Conservation (phyloP, 2,329 filamentous ascomycete genomes). For the Phaeophleospora eucalypticola region DNA sequence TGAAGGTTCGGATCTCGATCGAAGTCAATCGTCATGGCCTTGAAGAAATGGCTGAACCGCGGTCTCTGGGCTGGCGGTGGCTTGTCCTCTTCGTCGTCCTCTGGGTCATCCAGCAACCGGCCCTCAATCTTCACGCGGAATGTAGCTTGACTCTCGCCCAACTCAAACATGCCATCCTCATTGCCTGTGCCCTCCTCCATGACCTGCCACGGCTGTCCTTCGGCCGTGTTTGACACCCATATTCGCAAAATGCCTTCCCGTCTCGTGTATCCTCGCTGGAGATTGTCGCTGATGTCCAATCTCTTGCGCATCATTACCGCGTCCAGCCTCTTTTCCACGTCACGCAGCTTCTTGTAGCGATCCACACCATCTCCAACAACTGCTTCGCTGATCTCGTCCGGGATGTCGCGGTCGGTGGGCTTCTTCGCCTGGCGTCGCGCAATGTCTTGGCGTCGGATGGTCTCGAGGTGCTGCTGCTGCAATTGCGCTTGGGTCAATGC, state of each 20-base stretch:
- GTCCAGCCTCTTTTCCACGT: slow-evolving; percentile 83
- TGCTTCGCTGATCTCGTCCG: slow-evolving; percentile 74
- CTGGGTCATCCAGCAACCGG: slow-evolving; percentile 61
- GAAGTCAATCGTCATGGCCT: slow-evolving; percentile 64
- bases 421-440: slow-evolving; percentile 77
- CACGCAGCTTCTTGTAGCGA: slow-evolving; percentile 78
- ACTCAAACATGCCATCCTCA: slow-evolving; percentile 70
- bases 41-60: slow-evolving; percentile 75
- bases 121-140: slow-evolving; percentile 93
- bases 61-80: slow-evolving; percentile 48
- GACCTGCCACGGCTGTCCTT: slow-evolving; percentile 90
- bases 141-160: slow-evolving; percentile 72
- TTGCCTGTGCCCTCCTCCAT: slow-evolving; percentile 46
- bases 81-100: slow-evolving; percentile 48
- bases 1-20: slow-evolving; percentile 61
- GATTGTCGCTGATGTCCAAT: slow-evolving; percentile 79
- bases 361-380: slow-evolving; percentile 76
- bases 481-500: slow-evolving; percentile 51
- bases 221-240: slow-evolving; percentile 91
- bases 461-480: slow-evolving; percentile 44
- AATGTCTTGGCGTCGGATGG: slow-evolving; percentile 46
- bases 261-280: slow-evolving; percentile 55
- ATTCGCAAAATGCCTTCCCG: slow-evolving; percentile 76
- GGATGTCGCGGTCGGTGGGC: slow-evolving; percentile 91
- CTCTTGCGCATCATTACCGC: slow-evolving; percentile 92